Evolutionary conservation across 2,329 filamentous ascomycete species (phyloP).

Genomic region (Neoscytalidium dimidiatum): DNA sequence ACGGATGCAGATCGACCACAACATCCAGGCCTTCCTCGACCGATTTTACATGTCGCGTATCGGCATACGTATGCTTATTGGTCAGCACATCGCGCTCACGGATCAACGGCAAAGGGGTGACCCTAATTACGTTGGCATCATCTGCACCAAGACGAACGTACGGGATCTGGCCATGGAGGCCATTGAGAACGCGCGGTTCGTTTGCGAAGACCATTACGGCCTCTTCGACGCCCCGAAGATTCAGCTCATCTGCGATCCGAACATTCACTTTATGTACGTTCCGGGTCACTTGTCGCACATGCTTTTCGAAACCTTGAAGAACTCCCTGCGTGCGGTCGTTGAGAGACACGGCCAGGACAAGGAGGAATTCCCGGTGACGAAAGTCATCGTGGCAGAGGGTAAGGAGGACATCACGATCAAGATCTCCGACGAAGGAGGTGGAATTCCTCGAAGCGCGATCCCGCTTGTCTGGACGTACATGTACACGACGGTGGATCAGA

Average conservation of each 20-base stretch:
- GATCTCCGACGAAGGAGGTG: slow-evolving; percentile 93
- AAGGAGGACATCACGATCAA: slow-evolving; percentile 99
- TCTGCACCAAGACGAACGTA: slow-evolving; percentile 98
- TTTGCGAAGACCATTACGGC: slow-evolving; percentile 98
- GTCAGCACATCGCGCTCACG: slow-evolving; percentile 94
- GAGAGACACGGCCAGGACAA: slow-evolving; percentile 94
- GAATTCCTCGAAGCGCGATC: slow-evolving; percentile 89
- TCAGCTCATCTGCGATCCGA: slow-evolving; percentile 90
- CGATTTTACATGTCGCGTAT: slow-evolving; percentile 99
- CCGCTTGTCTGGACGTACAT: slow-evolving; percentile 99
- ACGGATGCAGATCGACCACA: slow-evolving; percentile 96
- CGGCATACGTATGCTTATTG: slow-evolving; percentile 98
- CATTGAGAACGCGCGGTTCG: slow-evolving; percentile 98
- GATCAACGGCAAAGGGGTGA: slow-evolving; percentile 89
- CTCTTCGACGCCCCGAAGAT: slow-evolving; percentile 96
- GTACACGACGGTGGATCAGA: slow-evolving; percentile 98
- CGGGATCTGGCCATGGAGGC: slow-evolving; percentile 92
- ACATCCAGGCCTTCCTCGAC: slow-evolving; percentile 96
- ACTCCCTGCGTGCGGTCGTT: slow-evolving; percentile 94
- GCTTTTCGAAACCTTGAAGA: slow-evolving; percentile 99
- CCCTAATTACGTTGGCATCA: slow-evolving; percentile 95
- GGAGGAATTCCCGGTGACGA: slow-evolving; percentile 93
- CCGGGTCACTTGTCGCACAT: slow-evolving; percentile 98
- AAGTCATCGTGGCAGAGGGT: slow-evolving; percentile 95
- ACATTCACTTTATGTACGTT: slow-evolving; percentile 99